Base-by-base conservation (phyloP, 2,329 filamentous ascomycete species). In the Xylariomycetidae sp. region DNA sequence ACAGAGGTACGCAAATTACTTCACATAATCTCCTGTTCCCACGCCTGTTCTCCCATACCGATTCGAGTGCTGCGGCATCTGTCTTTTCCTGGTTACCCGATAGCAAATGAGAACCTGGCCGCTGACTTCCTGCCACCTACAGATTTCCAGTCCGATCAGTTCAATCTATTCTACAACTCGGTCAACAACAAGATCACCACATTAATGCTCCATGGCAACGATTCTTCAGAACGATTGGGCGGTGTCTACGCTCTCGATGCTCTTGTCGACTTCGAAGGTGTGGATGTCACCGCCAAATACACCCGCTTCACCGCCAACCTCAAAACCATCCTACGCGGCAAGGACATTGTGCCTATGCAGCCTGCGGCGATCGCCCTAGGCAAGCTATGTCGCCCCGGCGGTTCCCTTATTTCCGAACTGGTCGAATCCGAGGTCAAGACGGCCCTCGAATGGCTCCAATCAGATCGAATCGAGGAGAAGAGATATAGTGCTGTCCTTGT, bases 371-470 rank as follows among this genome's bases (percentile, higher is more conserved):
- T 84, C 46, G 89, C 90, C 4, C 71, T 98, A 18, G 92, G 92
- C 28, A 85, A 89, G 56, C 74, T 98, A 39, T 94, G 90, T 41
- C 82, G 86, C 47, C 92, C 92, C 0, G 92, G 92, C 42, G 92
- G 92, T 39, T 89, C 92, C 19, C 71, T 96, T 43, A 95, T 94
- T 27, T 93, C 90, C 6, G 90, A 96, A 60, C 70, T 98, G 34
- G 92, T 98, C 37, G 92, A 98, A 56, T 90, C 88, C 34, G 90
- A 98, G 61, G 89, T 96, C 41, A 93, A 95, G 59, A 92, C 88
- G 13, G 89, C 93, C 2, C 71, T 98, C 34, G 92, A 98, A 64
- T 96, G 89, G 85, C 76, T 98, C 37, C 90, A 96, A 56, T 89
- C 89, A 30, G 93, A 96, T 57, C 78, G 90, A 46, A 81, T 94